A percentile compares a stretch with the other conserved stretches of the same genome.
phyloP scores from a whole-genome alignment of 2,329 filamentous ascomycete genomes.

The Gnomoniopsis sp. region DNA sequence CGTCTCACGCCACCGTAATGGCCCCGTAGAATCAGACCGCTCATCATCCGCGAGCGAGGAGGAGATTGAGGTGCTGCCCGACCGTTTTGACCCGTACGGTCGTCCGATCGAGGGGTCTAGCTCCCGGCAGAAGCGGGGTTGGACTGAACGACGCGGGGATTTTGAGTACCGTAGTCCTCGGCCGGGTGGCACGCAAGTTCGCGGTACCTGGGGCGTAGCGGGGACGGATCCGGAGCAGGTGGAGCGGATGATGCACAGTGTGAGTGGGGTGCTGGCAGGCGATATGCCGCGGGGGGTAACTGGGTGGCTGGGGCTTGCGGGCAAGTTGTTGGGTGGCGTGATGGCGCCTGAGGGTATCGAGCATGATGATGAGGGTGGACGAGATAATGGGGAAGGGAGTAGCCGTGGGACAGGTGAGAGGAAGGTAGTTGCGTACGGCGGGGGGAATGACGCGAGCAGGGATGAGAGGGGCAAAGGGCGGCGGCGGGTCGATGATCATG shows the following conservation, averaged over 20 bases:
- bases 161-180: constrained; percentile 35
- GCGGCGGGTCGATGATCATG: constrained; percentile 10
- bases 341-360: background rate
- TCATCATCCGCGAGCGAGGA: constrained; percentile 29
- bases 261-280: constrained; percentile 30
- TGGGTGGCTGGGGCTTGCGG: constrained; percentile 27
- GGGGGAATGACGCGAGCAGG: constrained; percentile 15
- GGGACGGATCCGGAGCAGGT: constrained; percentile 41
- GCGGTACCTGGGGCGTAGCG: constrained; percentile 42
- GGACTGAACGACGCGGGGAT: constrained; percentile 37
- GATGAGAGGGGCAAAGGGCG: constrained; percentile 17
- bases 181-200: constrained; percentile 23
- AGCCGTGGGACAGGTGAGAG: background rate
- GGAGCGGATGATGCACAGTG: constrained; percentile 32
- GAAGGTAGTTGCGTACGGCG: constrained; percentile 9
- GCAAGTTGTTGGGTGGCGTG: constrained; percentile 25
- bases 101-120: constrained; percentile 31
- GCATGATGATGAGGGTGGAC: constrained; percentile 2
- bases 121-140: constrained; percentile 13
- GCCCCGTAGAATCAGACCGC: constrained; percentile 26
- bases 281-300: constrained; percentile 15
- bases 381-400: background rate
- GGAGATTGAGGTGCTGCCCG: constrained; percentile 41
- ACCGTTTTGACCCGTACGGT: constrained; percentile 44
- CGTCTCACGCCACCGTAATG: constrained; percentile 22